phyloP scores from a whole-genome alignment of 2,329 filamentous ascomycete species.

The Pleochaeta shiraiana region DNA sequence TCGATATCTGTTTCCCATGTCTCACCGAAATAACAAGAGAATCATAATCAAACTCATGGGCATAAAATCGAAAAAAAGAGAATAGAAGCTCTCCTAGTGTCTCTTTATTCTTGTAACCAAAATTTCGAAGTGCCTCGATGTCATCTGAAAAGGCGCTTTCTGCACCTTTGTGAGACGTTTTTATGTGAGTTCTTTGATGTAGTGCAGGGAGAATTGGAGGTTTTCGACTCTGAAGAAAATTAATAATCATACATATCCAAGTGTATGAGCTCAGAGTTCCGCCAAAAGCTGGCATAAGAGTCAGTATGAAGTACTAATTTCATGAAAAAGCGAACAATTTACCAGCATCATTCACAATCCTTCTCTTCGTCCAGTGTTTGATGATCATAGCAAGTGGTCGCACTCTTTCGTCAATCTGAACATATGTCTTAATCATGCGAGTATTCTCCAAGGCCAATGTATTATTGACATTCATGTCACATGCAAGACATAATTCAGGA shows the following conservation, averaged over 20 bases:
- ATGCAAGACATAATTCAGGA: constrained; percentile 68
- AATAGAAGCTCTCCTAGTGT: constrained; percentile 74
- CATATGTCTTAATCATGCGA: constrained; percentile 92
- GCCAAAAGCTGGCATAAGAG: constrained; percentile 43
- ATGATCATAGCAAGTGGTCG: constrained; percentile 88
- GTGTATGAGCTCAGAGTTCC: constrained; percentile 95
- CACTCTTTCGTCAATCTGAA: constrained; percentile 78
- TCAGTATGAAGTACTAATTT: not conserved
- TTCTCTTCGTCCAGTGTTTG: constrained; percentile 89
- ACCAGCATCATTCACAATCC: constrained; percentile 94
- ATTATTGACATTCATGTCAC: constrained; percentile 99
- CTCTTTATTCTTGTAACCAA: constrained; percentile 60
- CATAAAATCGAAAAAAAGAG: constrained; percentile 88
- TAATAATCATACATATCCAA: constrained; percentile 97
- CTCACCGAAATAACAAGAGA: constrained; percentile 68
- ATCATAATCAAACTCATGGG: constrained; percentile 80
- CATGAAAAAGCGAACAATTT: constrained; percentile 21
- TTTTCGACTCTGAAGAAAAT: constrained; percentile 73
- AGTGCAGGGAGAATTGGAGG: constrained; percentile 71
- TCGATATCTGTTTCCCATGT: constrained; percentile 54
- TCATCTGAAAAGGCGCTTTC: constrained; percentile 74
- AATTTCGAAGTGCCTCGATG: constrained; percentile 48
- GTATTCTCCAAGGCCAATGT: constrained; percentile 89
- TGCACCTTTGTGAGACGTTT: constrained; percentile 38
- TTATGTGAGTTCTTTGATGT: constrained; percentile 48